Conservation (phyloP, 2,329 filamentous ascomycete species). For the Dactylellina cionopaga region DNA sequence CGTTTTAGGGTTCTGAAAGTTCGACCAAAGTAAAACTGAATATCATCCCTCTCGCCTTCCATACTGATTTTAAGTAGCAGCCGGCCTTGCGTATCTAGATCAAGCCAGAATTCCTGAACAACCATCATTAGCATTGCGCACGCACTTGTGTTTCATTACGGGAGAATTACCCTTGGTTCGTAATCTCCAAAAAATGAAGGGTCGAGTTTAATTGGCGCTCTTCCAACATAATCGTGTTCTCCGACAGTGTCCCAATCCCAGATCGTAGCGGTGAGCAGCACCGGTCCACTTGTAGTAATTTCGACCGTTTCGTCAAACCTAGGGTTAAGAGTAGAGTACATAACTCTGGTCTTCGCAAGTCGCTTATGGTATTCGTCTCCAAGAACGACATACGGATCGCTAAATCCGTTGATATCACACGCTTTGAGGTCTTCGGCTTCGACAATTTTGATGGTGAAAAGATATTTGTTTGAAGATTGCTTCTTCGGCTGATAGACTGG, state of each 20-base stretch:
- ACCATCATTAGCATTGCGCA: background rate
- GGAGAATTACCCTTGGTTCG: slow-evolving; percentile 70
- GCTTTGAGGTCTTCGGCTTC: slow-evolving; percentile 97
- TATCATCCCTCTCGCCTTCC: slow-evolving; percentile 98
- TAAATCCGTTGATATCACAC: slow-evolving; percentile 93
- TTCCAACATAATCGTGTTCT: slow-evolving; percentile 95
- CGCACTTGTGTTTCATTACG: background rate
- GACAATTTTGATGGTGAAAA: slow-evolving; percentile 98
- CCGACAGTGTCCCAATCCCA: slow-evolving; percentile 99
- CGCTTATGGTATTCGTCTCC: slow-evolving; percentile 98
- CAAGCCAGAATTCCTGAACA: slow-evolving; percentile 85
- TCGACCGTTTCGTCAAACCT: slow-evolving; percentile 98
- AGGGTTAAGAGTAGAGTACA: slow-evolving; percentile 89
- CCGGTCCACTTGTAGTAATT: slow-evolving; percentile 87
- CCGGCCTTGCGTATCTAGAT: slow-evolving; percentile 92
- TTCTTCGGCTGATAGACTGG: slow-evolving; percentile 73
- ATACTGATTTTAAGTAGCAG: slow-evolving; percentile 92
- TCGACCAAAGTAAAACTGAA: slow-evolving; percentile 98
- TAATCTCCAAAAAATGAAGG: slow-evolving; percentile 97
- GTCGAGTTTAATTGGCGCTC: slow-evolving; percentile 97
- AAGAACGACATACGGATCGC: slow-evolving; percentile 95
- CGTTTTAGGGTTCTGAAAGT: slow-evolving; percentile 94
- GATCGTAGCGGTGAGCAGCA: slow-evolving; percentile 95
- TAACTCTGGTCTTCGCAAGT: slow-evolving; percentile 90
- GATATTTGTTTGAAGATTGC: slow-evolving; percentile 82